phyloP scores from a whole-genome alignment of 73 alveolate genomes.

The Blepharisma japonicum region DNA sequence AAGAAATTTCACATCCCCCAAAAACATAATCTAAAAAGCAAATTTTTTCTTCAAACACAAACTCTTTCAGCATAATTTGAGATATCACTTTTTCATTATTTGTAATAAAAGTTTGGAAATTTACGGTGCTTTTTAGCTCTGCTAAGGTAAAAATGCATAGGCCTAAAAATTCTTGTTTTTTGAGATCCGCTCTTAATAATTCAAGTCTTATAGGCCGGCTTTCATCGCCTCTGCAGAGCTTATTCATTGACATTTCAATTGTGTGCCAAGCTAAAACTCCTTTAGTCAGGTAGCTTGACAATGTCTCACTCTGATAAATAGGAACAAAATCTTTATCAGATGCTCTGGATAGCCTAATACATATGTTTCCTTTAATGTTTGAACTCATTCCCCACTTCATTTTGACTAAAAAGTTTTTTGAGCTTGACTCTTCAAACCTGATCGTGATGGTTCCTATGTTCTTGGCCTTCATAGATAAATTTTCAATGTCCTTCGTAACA shows the following conservation, averaged over 20 bases:
- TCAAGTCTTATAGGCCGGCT: too few relatives aligned
- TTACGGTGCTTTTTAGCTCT: conserved; percentile 30
- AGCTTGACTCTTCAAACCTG: conserved; percentile 34
- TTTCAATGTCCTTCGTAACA: conserved; percentile 39
- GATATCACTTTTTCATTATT: conserved; percentile 16
- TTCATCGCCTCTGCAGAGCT: too few relatives aligned
- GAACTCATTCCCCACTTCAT: conserved; percentile 29
- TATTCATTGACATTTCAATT: too few relatives aligned
- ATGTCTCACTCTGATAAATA: conserved; percentile 43
- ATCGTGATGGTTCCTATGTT: conserved; percentile 34
- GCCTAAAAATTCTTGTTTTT: too few relatives aligned
- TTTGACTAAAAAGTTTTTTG: conserved; percentile 32
- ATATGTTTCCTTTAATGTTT: conserved; percentile 12
- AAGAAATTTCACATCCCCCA: conserved; percentile 85
- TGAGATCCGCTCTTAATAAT: too few relatives aligned
- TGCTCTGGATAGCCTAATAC: conserved; percentile 29
- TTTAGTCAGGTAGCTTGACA: conserved; percentile 33
- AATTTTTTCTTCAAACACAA: conserved; percentile 37
- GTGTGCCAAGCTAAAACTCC: conserved; percentile 31
- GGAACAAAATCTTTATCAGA: conserved; percentile 32
- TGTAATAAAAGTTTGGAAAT: conserved; percentile 33
- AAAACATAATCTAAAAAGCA: conserved; percentile 81
- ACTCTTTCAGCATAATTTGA: conserved; percentile 23
- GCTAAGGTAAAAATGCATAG: not conserved
- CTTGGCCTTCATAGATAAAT: conserved; percentile 38